These are phyloP conservation scores for Russula abietina DNA, from an alignment of 768 basidiomycete species.

Conservation along the genomic window DNA sequence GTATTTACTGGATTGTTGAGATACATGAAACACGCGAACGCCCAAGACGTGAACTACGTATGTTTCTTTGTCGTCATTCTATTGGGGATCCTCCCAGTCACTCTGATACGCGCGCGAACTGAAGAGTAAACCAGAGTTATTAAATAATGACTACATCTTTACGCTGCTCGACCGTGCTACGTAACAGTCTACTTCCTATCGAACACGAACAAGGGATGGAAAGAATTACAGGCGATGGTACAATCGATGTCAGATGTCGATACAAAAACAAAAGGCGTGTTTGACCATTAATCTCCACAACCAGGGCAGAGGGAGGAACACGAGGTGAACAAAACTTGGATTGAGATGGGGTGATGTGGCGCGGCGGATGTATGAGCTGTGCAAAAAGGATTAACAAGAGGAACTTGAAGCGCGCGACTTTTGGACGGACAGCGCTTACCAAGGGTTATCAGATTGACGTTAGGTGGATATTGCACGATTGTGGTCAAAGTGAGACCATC, in stretches of 20 bases:
- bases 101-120: too few relatives aligned
- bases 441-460: background rate
- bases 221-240: background rate
- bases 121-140: too few relatives aligned
- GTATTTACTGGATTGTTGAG: too few relatives aligned
- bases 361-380: background rate
- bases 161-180: background rate
- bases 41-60: too few relatives aligned
- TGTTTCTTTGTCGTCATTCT: too few relatives aligned
- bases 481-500: background rate
- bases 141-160: background rate
- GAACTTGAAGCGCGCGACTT: background rate
- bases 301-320: background rate
- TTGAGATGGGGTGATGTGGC: background rate
- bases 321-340: background rate
- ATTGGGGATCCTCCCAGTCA: too few relatives aligned
- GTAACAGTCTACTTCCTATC: background rate
- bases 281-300: background rate
- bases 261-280: slow-evolving; percentile 6
- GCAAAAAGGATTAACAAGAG: background rate
- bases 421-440: background rate
- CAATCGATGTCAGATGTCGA: background rate
- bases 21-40: too few relatives aligned
- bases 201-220: background rate
- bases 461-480: background rate